Base-by-base conservation (phyloP, 23 red algal genomes). In the Pyropia haitanensis region DNA sequence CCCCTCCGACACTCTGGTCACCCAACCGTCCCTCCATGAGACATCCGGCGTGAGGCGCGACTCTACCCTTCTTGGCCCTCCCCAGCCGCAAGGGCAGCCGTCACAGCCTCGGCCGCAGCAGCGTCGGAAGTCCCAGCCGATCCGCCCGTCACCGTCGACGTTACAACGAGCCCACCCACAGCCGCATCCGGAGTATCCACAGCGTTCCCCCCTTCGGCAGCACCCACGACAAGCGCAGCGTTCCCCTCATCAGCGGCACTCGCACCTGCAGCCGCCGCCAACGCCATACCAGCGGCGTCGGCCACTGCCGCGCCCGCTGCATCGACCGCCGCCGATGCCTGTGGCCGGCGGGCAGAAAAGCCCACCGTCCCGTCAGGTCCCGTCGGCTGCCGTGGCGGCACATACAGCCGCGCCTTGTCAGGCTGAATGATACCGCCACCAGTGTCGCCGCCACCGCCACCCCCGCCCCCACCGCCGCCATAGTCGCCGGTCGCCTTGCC, bases 341-440 rank as follows among this genome's bases (percentile, higher is more conserved):
- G 39, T 1, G 39, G 24, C 5, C 24, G 24, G 57, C 24, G 65
- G 10, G 67, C 15, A 51, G 55, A 56, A 50, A 83, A 83, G 24
- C 78, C 78, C 1, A 73, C 33, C n/a, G 78, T 83, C 15, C 78
- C 78, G 54, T 83, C 78, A 22, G 78, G 78, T 22, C 78, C 78
- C 5, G 49, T 83, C 12, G 78, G 78, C 50, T 73, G 65, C 51
- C 67, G 54, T 14, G 54, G 66, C 14, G 78, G 78, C 16, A 65
- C 52, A 31, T 83, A 83, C 28, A 69, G 32, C 39, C 67, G 63
- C 21, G 60, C 72, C 2, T 67, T 53, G 30, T 67, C 67, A 14
- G 78, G 59, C 23, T 60, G 78, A 51, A 83, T 72, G 10, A 67
- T 69, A 5, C 65, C 65, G 3, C 17, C 65, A 4, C n/a, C 39